Percentiles rank a stretch among this genome's conserved stretches.
phyloP scores from a whole-genome alignment of 495 filamentous ascomycete genomes.

The Xylaria curta region DNA sequence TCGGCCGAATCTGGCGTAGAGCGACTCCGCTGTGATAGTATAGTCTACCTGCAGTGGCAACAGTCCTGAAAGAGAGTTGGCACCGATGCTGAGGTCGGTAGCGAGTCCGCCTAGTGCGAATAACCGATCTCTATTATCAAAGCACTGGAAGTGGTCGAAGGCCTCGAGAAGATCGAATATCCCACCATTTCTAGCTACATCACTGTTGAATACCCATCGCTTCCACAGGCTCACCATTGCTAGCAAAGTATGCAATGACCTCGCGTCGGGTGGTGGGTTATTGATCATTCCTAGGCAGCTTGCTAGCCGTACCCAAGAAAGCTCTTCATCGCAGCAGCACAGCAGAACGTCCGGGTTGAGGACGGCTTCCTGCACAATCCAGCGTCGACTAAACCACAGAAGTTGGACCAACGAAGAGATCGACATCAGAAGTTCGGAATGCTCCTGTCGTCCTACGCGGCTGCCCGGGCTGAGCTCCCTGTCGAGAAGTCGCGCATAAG shows the following conservation, averaged over 20 bases:
- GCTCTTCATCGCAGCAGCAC: not conserved
- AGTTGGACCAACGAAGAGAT: constrained; percentile 14
- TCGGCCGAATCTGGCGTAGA: not conserved
- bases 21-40: not conserved
- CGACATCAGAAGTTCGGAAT: not conserved
- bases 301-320: constrained; percentile 18
- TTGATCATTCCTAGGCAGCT: constrained; percentile 2
- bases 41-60: not conserved
- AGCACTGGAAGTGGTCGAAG: constrained; percentile 16
- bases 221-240: constrained; percentile 10
- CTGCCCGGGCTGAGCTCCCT: not conserved
- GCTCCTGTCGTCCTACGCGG: not conserved
- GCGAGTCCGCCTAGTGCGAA: constrained; percentile 22
- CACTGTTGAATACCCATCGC: constrained; percentile 4
- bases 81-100: not conserved
- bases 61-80: not conserved
- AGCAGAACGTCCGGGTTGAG: constrained; percentile 17
- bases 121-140: constrained; percentile 20
- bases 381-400: constrained; percentile 25
- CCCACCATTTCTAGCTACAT: not conserved
- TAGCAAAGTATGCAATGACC: not conserved
- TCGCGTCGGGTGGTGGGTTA: not conserved
- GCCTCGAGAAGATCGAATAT: constrained; percentile 15
- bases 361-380: constrained; percentile 25
- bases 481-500: not conserved